Evolutionary conservation across 169 alveolate genomes (phyloP), one percentile per base, ranked within the genome.

Genomic region (Cryptosporidium parvum): DNA sequence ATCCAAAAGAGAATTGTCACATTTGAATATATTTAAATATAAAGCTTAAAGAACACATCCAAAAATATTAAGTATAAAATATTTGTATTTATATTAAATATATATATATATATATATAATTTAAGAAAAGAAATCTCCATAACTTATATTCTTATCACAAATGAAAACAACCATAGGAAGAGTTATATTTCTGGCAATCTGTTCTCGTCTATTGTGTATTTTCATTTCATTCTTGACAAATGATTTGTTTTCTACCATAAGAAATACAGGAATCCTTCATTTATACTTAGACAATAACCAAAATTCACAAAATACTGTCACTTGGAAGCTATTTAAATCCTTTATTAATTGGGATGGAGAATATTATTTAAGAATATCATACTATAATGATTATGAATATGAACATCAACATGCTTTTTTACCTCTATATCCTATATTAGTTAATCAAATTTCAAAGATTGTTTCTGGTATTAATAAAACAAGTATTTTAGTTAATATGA

Each of bases 301-400:
- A 8, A 7, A 65, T 10, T 18, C 31, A 4, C 73, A 75, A 59
- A 26, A 58, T 35, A 75, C 86, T 4, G 1, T 35, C 45, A 58
- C 18, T 1, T 75, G 86, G 86, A 75, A 59, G 35, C 35, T 75
- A 26, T 37, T 75, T 26, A 75, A 59, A n/a, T 75, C 86, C 8
- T 75, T 75, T 59, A 58, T 75, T 59, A 75, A 75, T 37, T 75
- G 86, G 86, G 86, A 75, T 52, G 86, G 73, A 7, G 86, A 75
- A 58, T 75, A 75, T n/a, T 75, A 75, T 37, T 37, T 75, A 37
- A 75, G 86, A 39, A 21, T 75, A 35, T 53, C 86, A 12, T 75
- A 56, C 68, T 33, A 33, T 0, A 59, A 59, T n/a, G 73, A 75
- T 29, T 75, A 75, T 33, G 73, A 75, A 26, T 75, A 33, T 44